A percentile compares a stretch with the other conserved stretches of the same genome.
Conservation (phyloP, 805 yeast species). For the Lipomyces yamanashiensis region DNA sequence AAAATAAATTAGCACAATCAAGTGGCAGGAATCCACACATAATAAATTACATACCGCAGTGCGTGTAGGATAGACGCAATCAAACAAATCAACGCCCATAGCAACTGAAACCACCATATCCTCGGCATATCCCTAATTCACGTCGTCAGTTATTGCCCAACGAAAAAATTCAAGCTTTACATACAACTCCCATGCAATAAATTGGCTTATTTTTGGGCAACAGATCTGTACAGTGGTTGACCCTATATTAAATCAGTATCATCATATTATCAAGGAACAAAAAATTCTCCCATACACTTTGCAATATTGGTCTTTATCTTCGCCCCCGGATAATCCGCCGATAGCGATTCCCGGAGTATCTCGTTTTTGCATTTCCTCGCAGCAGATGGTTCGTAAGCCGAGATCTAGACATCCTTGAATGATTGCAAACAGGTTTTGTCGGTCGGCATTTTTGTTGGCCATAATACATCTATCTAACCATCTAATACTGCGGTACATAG, state of each 20-base stretch:
- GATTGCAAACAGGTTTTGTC: constrained; percentile 52
- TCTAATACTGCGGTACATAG: constrained; percentile 51
- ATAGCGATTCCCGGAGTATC: constrained; percentile 55
- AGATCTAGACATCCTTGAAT: constrained; percentile 54
- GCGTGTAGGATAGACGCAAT: constrained; percentile 54
- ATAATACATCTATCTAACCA: constrained; percentile 53
- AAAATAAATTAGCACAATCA: background rate
- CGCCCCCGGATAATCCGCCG: constrained; percentile 55
- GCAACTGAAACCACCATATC: constrained; percentile 54
- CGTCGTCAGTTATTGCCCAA: background rate
- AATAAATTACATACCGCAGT: constrained; percentile 42
- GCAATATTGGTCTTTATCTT: constrained; percentile 50
- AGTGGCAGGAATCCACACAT: background rate
- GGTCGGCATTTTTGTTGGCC: constrained; percentile 51
- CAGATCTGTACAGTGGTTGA: constrained; percentile 48
- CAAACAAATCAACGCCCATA: constrained; percentile 54
- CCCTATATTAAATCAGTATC: constrained; percentile 34
- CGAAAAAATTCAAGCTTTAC: background rate
- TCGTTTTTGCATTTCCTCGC: constrained; percentile 50
- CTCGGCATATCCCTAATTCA: constrained; percentile 50
- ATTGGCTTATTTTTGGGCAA: constrained; percentile 51
- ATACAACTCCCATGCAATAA: constrained; percentile 52
- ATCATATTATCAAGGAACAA: too few species aligned
- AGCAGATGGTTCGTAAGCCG: constrained; percentile 48
- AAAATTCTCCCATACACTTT: constrained; percentile 37